Evolutionary conservation across 2,329 filamentous ascomycete species (phyloP).

Genomic region (Gnomoniopsis smithogilvyi): DNA sequence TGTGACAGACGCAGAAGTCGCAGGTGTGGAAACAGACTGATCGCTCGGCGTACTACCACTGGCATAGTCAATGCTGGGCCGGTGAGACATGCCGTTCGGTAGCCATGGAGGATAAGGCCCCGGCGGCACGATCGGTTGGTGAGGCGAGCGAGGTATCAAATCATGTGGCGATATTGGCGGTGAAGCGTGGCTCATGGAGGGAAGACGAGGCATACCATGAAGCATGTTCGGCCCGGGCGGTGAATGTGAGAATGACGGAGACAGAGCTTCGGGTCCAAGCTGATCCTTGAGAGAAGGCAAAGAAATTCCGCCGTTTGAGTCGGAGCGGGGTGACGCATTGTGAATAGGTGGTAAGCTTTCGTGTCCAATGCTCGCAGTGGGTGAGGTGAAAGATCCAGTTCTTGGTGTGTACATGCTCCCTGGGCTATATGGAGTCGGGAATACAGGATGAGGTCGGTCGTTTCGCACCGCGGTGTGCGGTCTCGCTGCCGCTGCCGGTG

Average conservation of each 20-base stretch:
- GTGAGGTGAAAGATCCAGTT: slow-evolving; percentile 17
- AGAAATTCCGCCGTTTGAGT: slow-evolving; percentile 31
- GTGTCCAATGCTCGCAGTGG: slow-evolving; percentile 18
- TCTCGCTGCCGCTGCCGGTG: not conserved
- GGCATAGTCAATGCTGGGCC: slow-evolving; percentile 39
- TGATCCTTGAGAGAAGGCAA: slow-evolving; percentile 38
- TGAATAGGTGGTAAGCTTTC: slow-evolving; percentile 33
- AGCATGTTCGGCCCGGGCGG: slow-evolving; percentile 31
- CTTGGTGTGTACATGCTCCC: slow-evolving; percentile 12
- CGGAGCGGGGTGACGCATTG: slow-evolving; percentile 35
- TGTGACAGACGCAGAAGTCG: slow-evolving; percentile 36
- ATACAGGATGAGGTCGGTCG: slow-evolving; percentile 12
- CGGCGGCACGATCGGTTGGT: slow-evolving; percentile 35
- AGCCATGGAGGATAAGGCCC: slow-evolving; percentile 34
- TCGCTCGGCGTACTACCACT: slow-evolving; percentile 43
- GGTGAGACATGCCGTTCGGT: slow-evolving; percentile 30
- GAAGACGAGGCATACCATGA: slow-evolving; percentile 29
- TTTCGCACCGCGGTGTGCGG: slow-evolving; percentile 11
- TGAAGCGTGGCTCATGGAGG: slow-evolving; percentile 35
- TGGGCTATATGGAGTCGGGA: slow-evolving; percentile 10
- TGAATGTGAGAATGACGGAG: slow-evolving; percentile 27
- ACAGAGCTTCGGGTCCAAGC: slow-evolving; percentile 23
- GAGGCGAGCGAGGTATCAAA: slow-evolving; percentile 44
- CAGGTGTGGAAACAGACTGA: slow-evolving; percentile 40
- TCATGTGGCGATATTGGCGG: slow-evolving; percentile 51